Evolutionary conservation across 2,329 filamentous ascomycete genomes (phyloP).

Genomic region (Nemania sp.): DNA sequence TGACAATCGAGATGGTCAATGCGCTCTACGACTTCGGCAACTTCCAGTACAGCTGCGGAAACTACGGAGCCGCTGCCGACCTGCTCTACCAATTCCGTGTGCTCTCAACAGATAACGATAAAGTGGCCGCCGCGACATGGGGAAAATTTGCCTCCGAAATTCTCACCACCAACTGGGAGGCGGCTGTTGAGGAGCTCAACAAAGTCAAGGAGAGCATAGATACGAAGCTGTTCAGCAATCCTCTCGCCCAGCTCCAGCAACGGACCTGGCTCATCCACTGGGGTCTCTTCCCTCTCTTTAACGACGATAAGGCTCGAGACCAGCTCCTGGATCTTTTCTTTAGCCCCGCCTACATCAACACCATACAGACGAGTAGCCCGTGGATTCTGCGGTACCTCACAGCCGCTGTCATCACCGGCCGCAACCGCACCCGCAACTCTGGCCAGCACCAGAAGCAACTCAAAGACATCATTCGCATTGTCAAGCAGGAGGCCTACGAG

Average conservation of each 20-base stretch:
- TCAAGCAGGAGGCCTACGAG: constrained; percentile 96
- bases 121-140: constrained; percentile 94
- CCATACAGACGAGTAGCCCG: constrained; percentile 95
- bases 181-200: constrained; percentile 84
- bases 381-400: constrained; percentile 96
- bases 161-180: constrained; percentile 92
- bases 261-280: constrained; percentile 98
- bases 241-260: constrained; percentile 91
- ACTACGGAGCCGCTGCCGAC: constrained; percentile 87
- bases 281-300: constrained; percentile 98
- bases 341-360: constrained; percentile 97
- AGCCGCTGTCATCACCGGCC: constrained; percentile 93
- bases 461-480: constrained; percentile 94
- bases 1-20: constrained; percentile 94
- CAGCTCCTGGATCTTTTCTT: constrained; percentile 95
- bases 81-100: constrained; percentile 97
- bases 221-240: constrained; percentile 93
- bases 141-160: constrained; percentile 97
- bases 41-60: constrained; percentile 97
- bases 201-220: constrained; percentile 94
- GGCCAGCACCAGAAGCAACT: constrained; percentile 95
- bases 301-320: constrained; percentile 90
- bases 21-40: constrained; percentile 93
- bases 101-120: constrained; percentile 97
- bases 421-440: constrained; percentile 77